Evolutionary conservation across 495 filamentous ascomycete genomes (phyloP).

Genomic region (Penicillium samsonianum): DNA sequence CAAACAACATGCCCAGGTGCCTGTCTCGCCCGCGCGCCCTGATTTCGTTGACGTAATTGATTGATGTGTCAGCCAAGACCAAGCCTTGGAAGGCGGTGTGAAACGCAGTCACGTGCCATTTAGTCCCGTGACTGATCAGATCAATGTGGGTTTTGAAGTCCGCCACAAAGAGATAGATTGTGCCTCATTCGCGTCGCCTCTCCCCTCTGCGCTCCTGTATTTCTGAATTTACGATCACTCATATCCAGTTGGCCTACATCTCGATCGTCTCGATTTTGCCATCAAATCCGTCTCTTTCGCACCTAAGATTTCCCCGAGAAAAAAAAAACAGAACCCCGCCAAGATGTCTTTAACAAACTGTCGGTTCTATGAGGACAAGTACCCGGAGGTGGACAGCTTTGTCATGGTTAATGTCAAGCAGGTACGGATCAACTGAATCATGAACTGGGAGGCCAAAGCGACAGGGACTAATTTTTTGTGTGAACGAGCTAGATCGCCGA

Average conservation of each 20-base stretch:
- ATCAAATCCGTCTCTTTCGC: conserved; percentile 22
- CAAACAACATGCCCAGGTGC: background rate
- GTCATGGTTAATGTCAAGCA: conserved; percentile 99
- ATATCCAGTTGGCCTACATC: conserved; percentile 6
- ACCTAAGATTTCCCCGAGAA: conserved; percentile 24
- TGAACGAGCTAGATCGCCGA: conserved; percentile 77
- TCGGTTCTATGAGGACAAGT: conserved; percentile 98
- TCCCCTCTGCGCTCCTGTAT: conserved; percentile 10
- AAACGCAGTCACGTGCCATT: conserved; percentile 24
- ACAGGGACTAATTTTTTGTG: conserved; percentile 10
- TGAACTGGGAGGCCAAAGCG: background rate
- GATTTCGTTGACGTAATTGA: background rate
- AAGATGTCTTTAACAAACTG: conserved; percentile 97
- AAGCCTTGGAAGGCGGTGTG: conserved; percentile 27
- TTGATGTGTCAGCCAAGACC: conserved; percentile 5
- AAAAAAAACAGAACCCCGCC: conserved; percentile 49
- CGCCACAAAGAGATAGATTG: conserved; percentile 49
- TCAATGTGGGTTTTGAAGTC: conserved; percentile 49
- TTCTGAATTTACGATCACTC: conserved; percentile 17
- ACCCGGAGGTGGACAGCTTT: conserved; percentile 97
- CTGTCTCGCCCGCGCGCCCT: background rate
- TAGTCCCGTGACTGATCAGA: conserved; percentile 14
- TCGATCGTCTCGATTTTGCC: conserved; percentile 19
- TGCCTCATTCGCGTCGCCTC: conserved; percentile 30
- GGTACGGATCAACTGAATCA: conserved; percentile 49